phyloP scores from a whole-genome alignment of 495 filamentous ascomycete species.

The Cairneyella variabilis region DNA sequence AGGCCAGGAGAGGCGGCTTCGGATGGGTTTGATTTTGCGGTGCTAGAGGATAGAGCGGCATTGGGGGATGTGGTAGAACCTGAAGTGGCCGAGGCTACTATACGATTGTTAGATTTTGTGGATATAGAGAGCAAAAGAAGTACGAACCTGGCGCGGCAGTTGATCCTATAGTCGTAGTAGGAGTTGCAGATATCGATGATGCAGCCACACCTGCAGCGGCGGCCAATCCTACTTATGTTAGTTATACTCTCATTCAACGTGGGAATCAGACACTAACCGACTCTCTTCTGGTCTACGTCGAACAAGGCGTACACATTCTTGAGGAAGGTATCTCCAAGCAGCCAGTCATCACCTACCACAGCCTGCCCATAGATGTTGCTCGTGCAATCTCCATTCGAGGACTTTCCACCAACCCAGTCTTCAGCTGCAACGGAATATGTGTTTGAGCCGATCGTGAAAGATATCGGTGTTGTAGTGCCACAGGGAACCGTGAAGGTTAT shows the following conservation, averaged over 20 bases:
- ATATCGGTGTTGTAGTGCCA: slow-evolving; percentile 47
- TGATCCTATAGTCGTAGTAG: no score
- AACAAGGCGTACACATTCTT: slow-evolving; percentile 92
- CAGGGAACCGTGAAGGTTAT: slow-evolving; percentile 69
- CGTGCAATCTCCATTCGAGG: slow-evolving; percentile 47
- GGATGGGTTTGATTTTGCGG: not conserved
- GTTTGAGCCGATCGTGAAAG: slow-evolving; percentile 51
- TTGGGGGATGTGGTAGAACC: not conserved
- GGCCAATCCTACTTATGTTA: slow-evolving; percentile 20
- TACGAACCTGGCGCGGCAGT: no score
- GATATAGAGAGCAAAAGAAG: no score
- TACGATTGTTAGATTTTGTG: not conserved
- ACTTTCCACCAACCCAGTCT: slow-evolving; percentile 59
- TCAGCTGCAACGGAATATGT: slow-evolving; percentile 61
- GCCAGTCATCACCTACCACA: slow-evolving; percentile 48
- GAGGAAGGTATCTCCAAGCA: slow-evolving; percentile 78
- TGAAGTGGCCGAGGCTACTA: not conserved
- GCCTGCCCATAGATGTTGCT: slow-evolving; percentile 60
- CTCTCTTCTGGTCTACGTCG: slow-evolving; percentile 57
- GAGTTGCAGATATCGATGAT: not conserved
- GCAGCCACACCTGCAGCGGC: not conserved
- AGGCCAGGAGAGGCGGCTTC: slow-evolving; percentile 7
- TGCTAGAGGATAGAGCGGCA: not conserved
- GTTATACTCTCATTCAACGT: not conserved
- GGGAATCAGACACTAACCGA: slow-evolving; percentile 39